Base-by-base conservation (phyloP, 331 rosid genomes). In the Quercus lobata region DNA sequence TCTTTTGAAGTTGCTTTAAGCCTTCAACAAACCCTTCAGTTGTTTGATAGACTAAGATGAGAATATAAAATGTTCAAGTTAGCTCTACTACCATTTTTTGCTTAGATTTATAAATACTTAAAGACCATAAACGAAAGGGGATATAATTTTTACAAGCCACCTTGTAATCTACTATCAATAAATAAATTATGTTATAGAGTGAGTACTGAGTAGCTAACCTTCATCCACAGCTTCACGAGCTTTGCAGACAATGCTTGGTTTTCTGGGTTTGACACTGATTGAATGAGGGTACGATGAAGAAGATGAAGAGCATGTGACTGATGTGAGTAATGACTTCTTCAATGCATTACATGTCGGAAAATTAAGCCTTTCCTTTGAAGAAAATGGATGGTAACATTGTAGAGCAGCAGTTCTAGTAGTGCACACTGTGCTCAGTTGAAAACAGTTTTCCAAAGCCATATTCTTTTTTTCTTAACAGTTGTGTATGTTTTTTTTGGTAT, bases 191-290 rank as follows among this genome's bases (percentile, higher is more conserved):
- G n/a, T 1, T 17, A 10, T 4, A 4, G 3, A 68, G 29, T 49
- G 18, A 49, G 54, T 14, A 34, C 27, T 19, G n/a, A 68, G 73
- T 49, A 80, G 82, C 74, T 76, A 80, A 94, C 98, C 98, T 87
- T 86, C 86, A 75, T 91, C 32, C 5, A 91, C 76, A 22, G 93
- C 91, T 80, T 93, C 97, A 46, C 92, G 94, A 84, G 98, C 97
- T 77, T 88, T 89, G 88, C 98, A 94, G 83, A 91, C 55, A 35
- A 90, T 76, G 62, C 77, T 81, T 21, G 90, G 73, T 86, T 87
- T 88, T 79, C 78, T 81, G 74, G 25, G 22, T 57, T 71, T 52
- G 65, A 74, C 72, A 49, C 35, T 34, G 32, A 74, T 52, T 52
- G 85, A 83, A 69, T 14, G 78, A 61, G 82, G 56, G 75, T 84